Evolutionary conservation across 1,139 yeast species (phyloP), one percentile per base, ranked within the genome.

Genomic region (Hemisphaericaspora xylofermentans): DNA sequence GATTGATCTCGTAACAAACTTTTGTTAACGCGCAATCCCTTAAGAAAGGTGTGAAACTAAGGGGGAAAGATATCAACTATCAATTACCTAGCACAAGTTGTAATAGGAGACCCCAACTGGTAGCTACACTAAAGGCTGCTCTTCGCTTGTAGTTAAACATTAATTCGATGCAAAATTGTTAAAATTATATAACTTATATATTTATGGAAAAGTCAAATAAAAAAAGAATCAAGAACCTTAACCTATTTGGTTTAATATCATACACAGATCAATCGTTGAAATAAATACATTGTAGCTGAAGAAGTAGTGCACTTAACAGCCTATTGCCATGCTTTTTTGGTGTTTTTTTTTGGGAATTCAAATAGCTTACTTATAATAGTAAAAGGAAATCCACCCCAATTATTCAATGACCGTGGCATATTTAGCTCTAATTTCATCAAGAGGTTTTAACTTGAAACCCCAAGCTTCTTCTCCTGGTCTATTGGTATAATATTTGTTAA

Each of bases 401-500:
- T 61, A 61, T 49, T 62, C 66, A 38, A 60, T 51, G 16, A 15
- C 13, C 12, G 24, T 64, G 38, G 64, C 59, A 51, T 68, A 71
- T 52, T 70, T 71, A 37, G 74, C 72, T 56, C 64, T 68, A 47
- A 72, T 71, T 52, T 73, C 75, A 38, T 71, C 76, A 40, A 59
- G 66, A 27, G 77, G 74, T 59, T 68, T 68, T 61, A 69, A 66
- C 35, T 57, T 47, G 50, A 72, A 71, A 21, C 76, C 76, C 78
- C 78, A 73, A 25, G 57, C 66, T 56, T 71, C 77, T 57, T 73
- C 78, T 35, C 78, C 78, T 10, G 74, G 70, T 57, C 91, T 72
- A 40, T 74, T 76, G 62, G 80, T 87, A 60, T 83, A 83, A 61
- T 84, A 84, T 60, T 79, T 83, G 51, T 74, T 70, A 44, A 84